These are phyloP conservation scores for Botryotinia narcissicola DNA, from an alignment of 2,329 filamentous ascomycete genomes.

Conservation along the genomic window DNA sequence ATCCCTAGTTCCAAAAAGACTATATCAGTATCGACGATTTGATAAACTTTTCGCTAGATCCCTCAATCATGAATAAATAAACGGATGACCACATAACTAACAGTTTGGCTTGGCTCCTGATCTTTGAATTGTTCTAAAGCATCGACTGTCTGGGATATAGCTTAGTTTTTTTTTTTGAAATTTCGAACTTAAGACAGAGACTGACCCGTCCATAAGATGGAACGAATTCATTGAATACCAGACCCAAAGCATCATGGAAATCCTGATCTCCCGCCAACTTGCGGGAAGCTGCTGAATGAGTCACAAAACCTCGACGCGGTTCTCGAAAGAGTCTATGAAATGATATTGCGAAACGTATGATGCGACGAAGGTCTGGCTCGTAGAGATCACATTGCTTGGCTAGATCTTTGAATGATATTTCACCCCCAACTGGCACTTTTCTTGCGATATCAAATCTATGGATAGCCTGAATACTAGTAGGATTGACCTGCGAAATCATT, in stretches of 20 bases:
- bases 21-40: not conserved
- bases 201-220: not conserved
- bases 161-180: not conserved
- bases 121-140: not conserved
- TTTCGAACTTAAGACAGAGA: not conserved
- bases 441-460: not conserved
- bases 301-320: not conserved
- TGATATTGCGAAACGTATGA: conserved; percentile 10
- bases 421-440: conserved; percentile 10
- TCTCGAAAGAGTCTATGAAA: conserved; percentile 7
- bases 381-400: not conserved
- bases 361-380: not conserved
- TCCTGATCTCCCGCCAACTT: not conserved
- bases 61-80: not conserved
- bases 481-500: not conserved
- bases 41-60: not conserved
- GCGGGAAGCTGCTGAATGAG: conserved; percentile 5
- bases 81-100: not conserved
- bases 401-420: conserved; percentile 1
- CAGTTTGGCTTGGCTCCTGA: not conserved
- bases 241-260: not conserved
- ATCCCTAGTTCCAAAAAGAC: not conserved
- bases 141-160: not conserved
- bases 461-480: conserved; percentile 12
- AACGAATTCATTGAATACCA: not conserved